phyloP scores from a whole-genome alignment of 1,139 yeast species.

The Taphrina flavorubra region DNA sequence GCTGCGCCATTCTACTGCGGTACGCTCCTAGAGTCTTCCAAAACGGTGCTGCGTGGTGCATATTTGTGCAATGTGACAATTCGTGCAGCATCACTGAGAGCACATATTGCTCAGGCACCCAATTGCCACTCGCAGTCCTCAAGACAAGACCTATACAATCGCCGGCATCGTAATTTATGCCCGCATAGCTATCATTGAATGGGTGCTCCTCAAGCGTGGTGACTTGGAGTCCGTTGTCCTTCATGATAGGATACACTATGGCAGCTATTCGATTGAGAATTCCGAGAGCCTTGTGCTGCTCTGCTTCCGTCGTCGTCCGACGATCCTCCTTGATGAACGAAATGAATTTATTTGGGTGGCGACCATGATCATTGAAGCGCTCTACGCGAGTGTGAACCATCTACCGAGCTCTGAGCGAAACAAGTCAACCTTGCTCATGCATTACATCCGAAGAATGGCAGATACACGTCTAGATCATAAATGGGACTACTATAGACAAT shows the following conservation, averaged over 20 bases:
- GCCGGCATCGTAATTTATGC: slow-evolving; percentile 47
- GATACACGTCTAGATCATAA: no score
- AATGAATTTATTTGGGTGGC: slow-evolving; percentile 41
- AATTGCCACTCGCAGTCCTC: slow-evolving; percentile 44
- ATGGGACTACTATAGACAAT: no score
- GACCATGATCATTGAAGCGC: slow-evolving; percentile 47
- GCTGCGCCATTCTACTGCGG: slow-evolving; percentile 21
- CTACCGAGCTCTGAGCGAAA: background rate
- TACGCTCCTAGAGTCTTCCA: slow-evolving; percentile 29
- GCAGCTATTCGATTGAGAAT: slow-evolving; percentile 46
- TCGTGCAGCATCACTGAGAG: slow-evolving; percentile 47
- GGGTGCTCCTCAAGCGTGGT: slow-evolving; percentile 46
- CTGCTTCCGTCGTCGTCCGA: slow-evolving; percentile 42
- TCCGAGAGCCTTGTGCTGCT: slow-evolving; percentile 34
- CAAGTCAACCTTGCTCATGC: background rate
- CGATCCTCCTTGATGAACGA: slow-evolving; percentile 45
- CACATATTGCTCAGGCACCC: slow-evolving; percentile 46
- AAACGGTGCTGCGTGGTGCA: slow-evolving; percentile 36
- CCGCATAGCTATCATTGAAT: slow-evolving; percentile 46
- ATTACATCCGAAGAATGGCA: background rate
- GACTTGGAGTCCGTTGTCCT: slow-evolving; percentile 44
- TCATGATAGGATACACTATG: slow-evolving; percentile 47
- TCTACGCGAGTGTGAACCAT: slow-evolving; percentile 59
- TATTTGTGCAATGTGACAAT: slow-evolving; percentile 44
- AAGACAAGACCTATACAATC: slow-evolving; percentile 46